phyloP scores from a whole-genome alignment of 2,329 filamentous ascomycete species.

The Daldinia sp. region DNA sequence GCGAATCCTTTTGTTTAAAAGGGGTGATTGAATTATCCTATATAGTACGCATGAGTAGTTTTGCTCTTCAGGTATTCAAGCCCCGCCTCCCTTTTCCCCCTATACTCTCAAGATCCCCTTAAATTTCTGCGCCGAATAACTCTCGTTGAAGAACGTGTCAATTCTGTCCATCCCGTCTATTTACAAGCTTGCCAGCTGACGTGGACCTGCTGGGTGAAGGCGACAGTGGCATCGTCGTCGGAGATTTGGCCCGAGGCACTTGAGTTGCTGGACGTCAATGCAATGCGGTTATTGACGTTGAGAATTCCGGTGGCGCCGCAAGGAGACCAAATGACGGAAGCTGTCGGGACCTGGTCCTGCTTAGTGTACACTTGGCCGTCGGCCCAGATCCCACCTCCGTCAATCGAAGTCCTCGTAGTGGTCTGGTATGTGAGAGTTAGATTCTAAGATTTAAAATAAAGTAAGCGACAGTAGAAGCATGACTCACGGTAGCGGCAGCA shows the following conservation, averaged over 20 bases:
- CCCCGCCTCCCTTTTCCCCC: neutral
- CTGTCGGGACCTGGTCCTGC: constrained; percentile 59
- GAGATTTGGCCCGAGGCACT: constrained; percentile 57
- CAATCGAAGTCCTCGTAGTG: constrained; percentile 59
- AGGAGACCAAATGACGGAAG: constrained; percentile 60
- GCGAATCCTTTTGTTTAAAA: neutral
- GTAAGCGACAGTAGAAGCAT: neutral
- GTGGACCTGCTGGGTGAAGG: constrained; percentile 60
- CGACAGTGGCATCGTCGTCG: constrained; percentile 60
- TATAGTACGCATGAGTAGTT: neutral
- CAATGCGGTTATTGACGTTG: constrained; percentile 62
- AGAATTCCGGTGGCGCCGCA: constrained; percentile 61
- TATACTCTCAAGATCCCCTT: neutral
- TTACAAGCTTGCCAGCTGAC: constrained; percentile 56
- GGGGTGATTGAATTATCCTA: constrained; percentile 26
- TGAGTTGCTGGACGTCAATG: constrained; percentile 54
- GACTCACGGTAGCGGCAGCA: constrained; percentile 54
- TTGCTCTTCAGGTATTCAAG: constrained; percentile 2
- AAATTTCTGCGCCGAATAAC: neutral
- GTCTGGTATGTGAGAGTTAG: constrained; percentile 46
- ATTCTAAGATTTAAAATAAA: neutral
- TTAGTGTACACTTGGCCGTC: constrained; percentile 62
- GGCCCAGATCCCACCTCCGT: constrained; percentile 57
- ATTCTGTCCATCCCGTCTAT: constrained; percentile 17
- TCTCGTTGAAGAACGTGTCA: neutral